These are phyloP conservation scores for Epichloe bromicola DNA, from an alignment of 2,329 filamentous ascomycete species.

Conservation along the genomic window DNA sequence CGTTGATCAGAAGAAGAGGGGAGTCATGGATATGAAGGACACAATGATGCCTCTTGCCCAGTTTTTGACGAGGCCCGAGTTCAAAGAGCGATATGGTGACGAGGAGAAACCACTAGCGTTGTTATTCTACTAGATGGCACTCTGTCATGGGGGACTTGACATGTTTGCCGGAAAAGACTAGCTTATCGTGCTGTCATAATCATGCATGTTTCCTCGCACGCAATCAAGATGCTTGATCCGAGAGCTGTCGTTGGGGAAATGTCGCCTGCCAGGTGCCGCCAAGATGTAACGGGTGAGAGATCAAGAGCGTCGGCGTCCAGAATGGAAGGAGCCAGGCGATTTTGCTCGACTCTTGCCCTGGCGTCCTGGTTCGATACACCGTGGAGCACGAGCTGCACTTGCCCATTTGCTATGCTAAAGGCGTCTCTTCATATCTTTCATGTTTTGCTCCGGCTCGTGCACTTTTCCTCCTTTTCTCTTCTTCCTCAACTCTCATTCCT, in stretches of 20 bases:
- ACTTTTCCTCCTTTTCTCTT: constrained; percentile 1
- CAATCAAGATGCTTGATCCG: neutral
- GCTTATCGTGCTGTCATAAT: neutral
- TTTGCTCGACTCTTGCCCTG: neutral
- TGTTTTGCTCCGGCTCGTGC: neutral
- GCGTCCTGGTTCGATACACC: neutral
- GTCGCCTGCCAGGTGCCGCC: neutral
- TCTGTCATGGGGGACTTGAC: neutral
- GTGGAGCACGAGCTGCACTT: neutral
- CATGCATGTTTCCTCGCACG: neutral
- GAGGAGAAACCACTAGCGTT: constrained; percentile 45
- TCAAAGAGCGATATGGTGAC: constrained; percentile 56
- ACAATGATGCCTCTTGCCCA: constrained; percentile 68
- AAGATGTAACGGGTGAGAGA: neutral
- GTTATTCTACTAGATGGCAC: constrained; percentile 46
- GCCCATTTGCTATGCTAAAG: constrained; percentile 1
- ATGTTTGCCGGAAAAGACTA: neutral
- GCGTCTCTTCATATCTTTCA: neutral
- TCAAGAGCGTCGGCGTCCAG: neutral
- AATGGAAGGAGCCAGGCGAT: neutral
- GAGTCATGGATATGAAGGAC: constrained; percentile 91
- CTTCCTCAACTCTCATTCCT: constrained; percentile 8
- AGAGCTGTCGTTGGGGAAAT: neutral
- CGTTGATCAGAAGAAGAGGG: constrained; percentile 88
- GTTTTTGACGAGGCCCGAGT: constrained; percentile 56